A percentile compares a stretch with the other conserved stretches of the same genome.
Evolutionary conservation across 2,329 filamentous ascomycete genomes (phyloP).

Genomic region (Sporothrix protearum): DNA sequence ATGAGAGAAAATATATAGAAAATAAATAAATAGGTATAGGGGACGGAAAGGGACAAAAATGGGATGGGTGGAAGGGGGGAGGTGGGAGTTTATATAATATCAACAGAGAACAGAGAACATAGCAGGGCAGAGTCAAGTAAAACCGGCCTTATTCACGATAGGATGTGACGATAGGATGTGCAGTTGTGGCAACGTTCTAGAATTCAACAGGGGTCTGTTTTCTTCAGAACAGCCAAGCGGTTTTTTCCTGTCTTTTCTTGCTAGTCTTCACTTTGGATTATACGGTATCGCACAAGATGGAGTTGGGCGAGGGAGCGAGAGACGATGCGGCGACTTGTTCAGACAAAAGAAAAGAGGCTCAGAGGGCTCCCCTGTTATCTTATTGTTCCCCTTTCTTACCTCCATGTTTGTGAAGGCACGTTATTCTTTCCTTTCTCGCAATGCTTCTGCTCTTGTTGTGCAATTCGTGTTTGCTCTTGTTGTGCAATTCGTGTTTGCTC

Average conservation of each 20-base stretch:
- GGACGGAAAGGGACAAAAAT: not conserved
- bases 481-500: not conserved
- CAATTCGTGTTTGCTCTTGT: not conserved
- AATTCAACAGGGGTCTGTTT: not conserved
- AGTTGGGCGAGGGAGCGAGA: not conserved
- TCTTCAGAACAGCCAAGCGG: not conserved
- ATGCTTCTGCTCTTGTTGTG: not conserved
- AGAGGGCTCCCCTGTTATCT: not conserved
- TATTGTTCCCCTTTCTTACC: not conserved
- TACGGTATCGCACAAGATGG: not conserved
- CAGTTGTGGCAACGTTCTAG: not conserved
- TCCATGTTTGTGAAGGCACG: not conserved
- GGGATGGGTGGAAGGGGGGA: not conserved
- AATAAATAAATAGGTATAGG: not conserved
- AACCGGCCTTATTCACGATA: not conserved
- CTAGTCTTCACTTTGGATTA: not conserved
- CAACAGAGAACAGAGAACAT: not conserved
- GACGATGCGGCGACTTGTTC: not conserved
- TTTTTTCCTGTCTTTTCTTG: not conserved
- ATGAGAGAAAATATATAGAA: not conserved
- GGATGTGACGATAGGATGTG: not conserved
- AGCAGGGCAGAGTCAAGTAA: not conserved
- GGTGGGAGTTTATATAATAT: slow-evolving; percentile 4
- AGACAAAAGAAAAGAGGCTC: not conserved
- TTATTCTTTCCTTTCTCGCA: not conserved